Percentiles rank a stretch among this genome's conserved stretches.
Conservation (phyloP, 139 green algal genomes). For the Picochlorum sp. region DNA sequence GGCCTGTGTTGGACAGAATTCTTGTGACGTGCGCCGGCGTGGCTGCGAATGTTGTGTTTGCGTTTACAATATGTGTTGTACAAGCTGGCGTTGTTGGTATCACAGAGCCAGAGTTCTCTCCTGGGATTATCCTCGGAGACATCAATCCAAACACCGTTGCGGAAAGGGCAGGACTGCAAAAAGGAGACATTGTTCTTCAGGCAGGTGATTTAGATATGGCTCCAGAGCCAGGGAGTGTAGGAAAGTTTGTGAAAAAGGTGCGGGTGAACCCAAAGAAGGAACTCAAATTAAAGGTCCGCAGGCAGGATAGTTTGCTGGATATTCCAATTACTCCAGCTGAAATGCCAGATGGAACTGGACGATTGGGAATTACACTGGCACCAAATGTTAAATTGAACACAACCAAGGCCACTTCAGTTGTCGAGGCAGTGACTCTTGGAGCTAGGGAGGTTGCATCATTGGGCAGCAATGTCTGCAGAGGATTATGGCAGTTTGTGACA, state of each 20-base stretch:
- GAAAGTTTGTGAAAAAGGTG: constrained; percentile 55
- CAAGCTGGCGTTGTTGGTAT: constrained; percentile 73
- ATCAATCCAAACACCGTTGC: constrained; percentile 43
- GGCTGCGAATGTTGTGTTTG: constrained; percentile 87
- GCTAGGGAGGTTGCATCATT: constrained; percentile 7
- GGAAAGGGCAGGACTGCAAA: constrained; percentile 50
- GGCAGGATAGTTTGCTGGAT: constrained; percentile 19
- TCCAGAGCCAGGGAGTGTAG: constrained; percentile 24
- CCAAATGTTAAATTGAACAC: constrained; percentile 40
- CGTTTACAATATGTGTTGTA: constrained; percentile 68
- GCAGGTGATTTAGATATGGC: constrained; percentile 41
- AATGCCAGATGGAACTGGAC: constrained; percentile 51
- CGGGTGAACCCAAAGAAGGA: constrained; percentile 32
- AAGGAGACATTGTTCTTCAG: constrained; percentile 67
- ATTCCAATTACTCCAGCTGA: constrained; percentile 27
- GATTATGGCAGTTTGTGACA: constrained; percentile 60
- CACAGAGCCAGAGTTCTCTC: constrained; percentile 46
- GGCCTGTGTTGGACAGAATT: constrained; percentile 60
- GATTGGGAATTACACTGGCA: constrained; percentile 82
- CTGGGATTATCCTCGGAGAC: constrained; percentile 65
- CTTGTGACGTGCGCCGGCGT: constrained; percentile 89
- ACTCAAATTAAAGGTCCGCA: constrained; percentile 23
- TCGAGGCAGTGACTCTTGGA: constrained; percentile 5
- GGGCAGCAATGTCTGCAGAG: constrained; percentile 23
- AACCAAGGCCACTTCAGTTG: neutral